phyloP scores from a whole-genome alignment of 2,329 filamentous ascomycete species.

The Chaetothyriales sp. region DNA sequence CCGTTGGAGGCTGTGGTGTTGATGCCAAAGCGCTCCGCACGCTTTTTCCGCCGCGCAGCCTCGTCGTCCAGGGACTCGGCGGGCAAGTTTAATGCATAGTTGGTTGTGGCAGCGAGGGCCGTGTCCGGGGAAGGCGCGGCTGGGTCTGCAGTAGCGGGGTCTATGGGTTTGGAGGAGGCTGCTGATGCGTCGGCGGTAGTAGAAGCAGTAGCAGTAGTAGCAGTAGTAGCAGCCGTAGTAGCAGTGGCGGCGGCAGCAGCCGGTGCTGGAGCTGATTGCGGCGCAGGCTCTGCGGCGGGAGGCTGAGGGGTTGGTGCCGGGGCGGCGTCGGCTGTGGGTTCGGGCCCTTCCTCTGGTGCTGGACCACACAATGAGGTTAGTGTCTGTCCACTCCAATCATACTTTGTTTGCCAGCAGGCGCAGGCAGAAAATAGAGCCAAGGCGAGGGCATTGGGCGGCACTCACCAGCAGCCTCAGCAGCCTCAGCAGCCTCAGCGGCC shows the following conservation, averaged over 20 bases:
- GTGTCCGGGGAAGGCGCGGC: constrained; percentile 5
- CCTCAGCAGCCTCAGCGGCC: constrained; percentile 7
- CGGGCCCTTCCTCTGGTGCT: constrained; percentile 6
- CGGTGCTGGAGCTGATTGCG: too few species aligned
- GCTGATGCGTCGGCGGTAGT: not conserved
- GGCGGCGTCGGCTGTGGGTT: constrained; percentile 8
- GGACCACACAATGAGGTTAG: not conserved
- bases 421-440: constrained; percentile 1
- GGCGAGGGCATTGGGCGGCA: not conserved
- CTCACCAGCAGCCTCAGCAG: constrained; percentile 9
- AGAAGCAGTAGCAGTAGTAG: not conserved
- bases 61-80: constrained; percentile 33
- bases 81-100: constrained; percentile 31
- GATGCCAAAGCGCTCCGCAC: constrained; percentile 35
- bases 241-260: too few species aligned
- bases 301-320: constrained; percentile 2
- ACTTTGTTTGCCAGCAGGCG: constrained; percentile 18
- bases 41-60: constrained; percentile 34
- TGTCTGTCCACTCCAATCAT: constrained; percentile 2
- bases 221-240: too few species aligned
- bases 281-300: not conserved
- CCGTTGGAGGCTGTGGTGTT: constrained; percentile 20
- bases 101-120: constrained; percentile 7
- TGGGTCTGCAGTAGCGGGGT: constrained; percentile 5
- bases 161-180: not conserved